Base-by-base conservation (phyloP, 768 basidiomycete species). In the Lentinula boryana region DNA sequence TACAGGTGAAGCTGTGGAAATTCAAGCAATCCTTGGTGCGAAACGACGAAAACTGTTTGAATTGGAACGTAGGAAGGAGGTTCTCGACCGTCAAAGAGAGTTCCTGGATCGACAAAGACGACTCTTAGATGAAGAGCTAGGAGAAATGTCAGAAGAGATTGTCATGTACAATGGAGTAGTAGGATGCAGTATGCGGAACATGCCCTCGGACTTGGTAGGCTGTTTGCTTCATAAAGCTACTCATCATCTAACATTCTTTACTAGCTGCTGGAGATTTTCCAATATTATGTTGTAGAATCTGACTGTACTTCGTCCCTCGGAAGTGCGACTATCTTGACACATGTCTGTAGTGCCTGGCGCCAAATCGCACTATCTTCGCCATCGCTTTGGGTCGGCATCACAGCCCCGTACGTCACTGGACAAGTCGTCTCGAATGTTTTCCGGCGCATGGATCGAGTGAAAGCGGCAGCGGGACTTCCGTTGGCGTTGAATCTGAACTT, bases 341-440 rank as follows among this genome's bases (percentile, higher is more conserved):
- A 56, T 41, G 55, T 56, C 27, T 56, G 55, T n/a, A 38, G 55
- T 13, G 43, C 40, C 13, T 56, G 55, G 55, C 55, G 55, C 21
- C 40, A 56, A 13, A 38, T 56, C 15, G 40, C 55, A 41, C 16
- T 56, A 43, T 56, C 55, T 15, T 56, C 40, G 12, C 55, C 55
- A 27, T 12, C 23, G 8, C 55, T 56, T 31, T 56, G 55, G 55
- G 27, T 27, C 13, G 10, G 23, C 9, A 9, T 56, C 21, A 40
- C 41, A 4, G 55, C 21, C 32, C 40, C 55, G 13, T 16, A 43
- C 40, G 12, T 56, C 4, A 56, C 38, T 10, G 7, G 23, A 31
- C 36, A 32, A 23, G 27, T 40, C 27, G 55, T 23, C 13, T 18
- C 40, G 27, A 43, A 56, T 43, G 38, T 56, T 40, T 16, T 16